Evolutionary conservation across 352 stramenopile species (phyloP).

Genomic region (Globisporangium middletonii): DNA sequence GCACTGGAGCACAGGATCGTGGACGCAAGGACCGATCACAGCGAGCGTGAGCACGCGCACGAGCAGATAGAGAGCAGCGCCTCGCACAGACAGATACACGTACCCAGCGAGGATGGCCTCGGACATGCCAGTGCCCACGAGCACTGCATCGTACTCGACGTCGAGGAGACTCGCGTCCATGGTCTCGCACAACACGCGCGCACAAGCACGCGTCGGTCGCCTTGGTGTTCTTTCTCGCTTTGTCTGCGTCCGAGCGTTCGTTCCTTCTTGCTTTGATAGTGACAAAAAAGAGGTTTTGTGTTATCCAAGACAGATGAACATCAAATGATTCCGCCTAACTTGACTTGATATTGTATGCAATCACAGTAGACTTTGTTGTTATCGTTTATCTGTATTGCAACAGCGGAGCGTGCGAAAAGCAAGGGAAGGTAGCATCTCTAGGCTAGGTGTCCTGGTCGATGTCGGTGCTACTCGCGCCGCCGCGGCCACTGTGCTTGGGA

Average conservation of each 20-base stretch:
- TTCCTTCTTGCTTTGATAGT: no score
- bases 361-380: no score
- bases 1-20: slow-evolving; percentile 20
- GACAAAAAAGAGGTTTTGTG: no score
- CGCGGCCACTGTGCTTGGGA: slow-evolving; percentile 3
- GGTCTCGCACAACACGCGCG: not conserved
- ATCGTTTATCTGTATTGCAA: no score
- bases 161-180: slow-evolving; percentile 59
- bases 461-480: not conserved
- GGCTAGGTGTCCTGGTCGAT: not conserved
- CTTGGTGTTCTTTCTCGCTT: no score
- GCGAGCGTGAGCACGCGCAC: not conserved
- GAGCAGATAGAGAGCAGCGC: not conserved
- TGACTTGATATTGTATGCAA: no score
- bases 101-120: slow-evolving; percentile 76
- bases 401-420: no score
- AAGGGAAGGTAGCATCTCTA: not conserved
- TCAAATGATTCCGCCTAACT: no score
- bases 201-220: no score
- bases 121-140: slow-evolving; percentile 78
- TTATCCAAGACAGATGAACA: no score
- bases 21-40: not conserved
- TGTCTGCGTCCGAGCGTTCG: no score
- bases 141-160: slow-evolving; percentile 63
- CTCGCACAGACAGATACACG: not conserved